Conservation (phyloP, 345 rosid genomes). For the Dipteronia dyeriana region DNA sequence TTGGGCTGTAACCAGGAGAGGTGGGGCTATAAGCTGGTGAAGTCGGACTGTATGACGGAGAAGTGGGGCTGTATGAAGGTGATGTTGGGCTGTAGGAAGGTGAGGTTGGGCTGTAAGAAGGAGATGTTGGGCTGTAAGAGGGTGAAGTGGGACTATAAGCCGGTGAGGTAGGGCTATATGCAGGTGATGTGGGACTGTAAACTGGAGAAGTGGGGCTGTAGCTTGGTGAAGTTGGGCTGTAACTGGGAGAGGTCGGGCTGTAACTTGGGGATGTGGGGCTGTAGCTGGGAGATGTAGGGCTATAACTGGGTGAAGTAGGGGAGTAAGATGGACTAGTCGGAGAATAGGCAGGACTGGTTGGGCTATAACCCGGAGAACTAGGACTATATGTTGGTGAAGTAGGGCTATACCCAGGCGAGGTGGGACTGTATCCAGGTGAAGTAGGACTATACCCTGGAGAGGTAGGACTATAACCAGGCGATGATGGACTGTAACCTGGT, state of each 20-base stretch:
- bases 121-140: constrained; percentile 81
- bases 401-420: constrained; percentile 84
- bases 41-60: constrained; percentile 48
- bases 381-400: constrained; percentile 93
- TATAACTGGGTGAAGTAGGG: constrained; percentile 55
- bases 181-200: constrained; percentile 78
- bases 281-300: constrained; percentile 72
- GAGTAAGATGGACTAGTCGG: constrained; percentile 82
- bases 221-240: constrained; percentile 80
- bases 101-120: constrained; percentile 81
- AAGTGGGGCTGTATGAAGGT: constrained; percentile 75
- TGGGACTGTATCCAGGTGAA: constrained; percentile 83
- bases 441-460: constrained; percentile 88
- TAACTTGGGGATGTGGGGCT: constrained; percentile 86
- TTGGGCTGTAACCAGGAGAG: constrained; percentile 74
- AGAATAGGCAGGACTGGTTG: constrained; percentile 83
- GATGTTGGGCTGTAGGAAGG: constrained; percentile 88
- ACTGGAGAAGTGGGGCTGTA: constrained; percentile 80
- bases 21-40: constrained; percentile 68
- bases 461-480: constrained; percentile 65
- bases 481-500: constrained; percentile 73
- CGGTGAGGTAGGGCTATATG: constrained; percentile 81
- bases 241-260: constrained; percentile 76
- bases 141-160: constrained; percentile 85
- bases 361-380: constrained; percentile 82